Evolutionary conservation across 768 basidiomycete genomes (phyloP).

Genomic region (Russula brevipes): DNA sequence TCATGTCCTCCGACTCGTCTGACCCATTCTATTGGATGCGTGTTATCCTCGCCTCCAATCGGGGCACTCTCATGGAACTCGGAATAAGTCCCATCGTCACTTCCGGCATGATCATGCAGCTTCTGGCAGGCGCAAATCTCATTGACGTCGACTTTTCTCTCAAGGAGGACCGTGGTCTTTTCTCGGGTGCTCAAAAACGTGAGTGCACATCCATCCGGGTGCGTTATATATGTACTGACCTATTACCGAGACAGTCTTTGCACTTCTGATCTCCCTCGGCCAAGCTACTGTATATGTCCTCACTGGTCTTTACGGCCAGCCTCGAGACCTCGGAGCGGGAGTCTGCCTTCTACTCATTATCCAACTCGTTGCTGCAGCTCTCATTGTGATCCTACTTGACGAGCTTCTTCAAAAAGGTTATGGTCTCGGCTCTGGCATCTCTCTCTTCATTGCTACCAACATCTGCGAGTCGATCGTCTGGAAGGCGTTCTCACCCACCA

Average conservation of each 20-base stretch:
- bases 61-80: conserved; percentile 98
- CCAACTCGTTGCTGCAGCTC: conserved; percentile 87
- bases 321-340: conserved; percentile 88
- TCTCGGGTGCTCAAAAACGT: conserved; percentile 97
- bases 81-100: conserved; percentile 98
- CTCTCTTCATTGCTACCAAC: conserved; percentile 99
- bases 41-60: conserved; percentile 97
- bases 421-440: conserved; percentile 97
- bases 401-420: conserved; percentile 99
- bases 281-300: conserved; percentile 97
- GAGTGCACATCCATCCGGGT: conserved; percentile 32
- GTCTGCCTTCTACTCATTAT: conserved; percentile 96
- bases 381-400: conserved; percentile 97
- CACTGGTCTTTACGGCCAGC: conserved; percentile 94
- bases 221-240: not conserved
- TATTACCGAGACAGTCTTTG: conserved; percentile 63
- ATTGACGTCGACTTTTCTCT: conserved; percentile 96
- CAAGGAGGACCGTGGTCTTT: conserved; percentile 95
- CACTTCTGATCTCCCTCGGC: conserved; percentile 92
- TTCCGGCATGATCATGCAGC: conserved; percentile 99
- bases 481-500: conserved; percentile 99
- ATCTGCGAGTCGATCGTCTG: conserved; percentile 99
- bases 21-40: conserved; percentile 99
- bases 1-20: conserved; percentile 98
- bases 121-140: conserved; percentile 93